phyloP scores from a whole-genome alignment of 208 protist genomes.

The Crithidia mellificae region DNA sequence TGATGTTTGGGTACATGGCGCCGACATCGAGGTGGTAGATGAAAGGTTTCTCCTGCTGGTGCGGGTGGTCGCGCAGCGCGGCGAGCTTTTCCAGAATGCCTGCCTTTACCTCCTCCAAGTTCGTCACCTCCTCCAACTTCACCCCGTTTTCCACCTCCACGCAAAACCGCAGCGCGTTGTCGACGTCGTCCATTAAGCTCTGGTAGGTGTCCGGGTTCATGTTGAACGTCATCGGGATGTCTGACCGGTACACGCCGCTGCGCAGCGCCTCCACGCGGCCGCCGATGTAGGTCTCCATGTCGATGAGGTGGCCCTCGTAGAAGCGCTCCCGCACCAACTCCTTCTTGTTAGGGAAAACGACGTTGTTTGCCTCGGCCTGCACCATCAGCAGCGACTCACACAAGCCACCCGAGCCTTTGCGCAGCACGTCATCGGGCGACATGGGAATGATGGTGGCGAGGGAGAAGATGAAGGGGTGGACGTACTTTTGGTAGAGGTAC shows the following conservation, averaged over 20 bases:
- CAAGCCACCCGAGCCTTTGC: conserved; percentile 98
- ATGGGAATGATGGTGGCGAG: conserved; percentile 99
- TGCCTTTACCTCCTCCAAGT: conserved; percentile 90
- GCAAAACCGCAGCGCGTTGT: conserved; percentile 91
- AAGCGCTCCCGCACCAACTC: conserved; percentile 87
- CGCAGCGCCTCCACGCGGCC: conserved; percentile 95
- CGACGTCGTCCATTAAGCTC: conserved; percentile 94
- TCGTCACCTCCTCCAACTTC: conserved; percentile 91
- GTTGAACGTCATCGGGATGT: conserved; percentile 96
- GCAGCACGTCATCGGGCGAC: conserved; percentile 98
- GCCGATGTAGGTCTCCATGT: conserved; percentile 99
- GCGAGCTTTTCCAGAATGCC: conserved; percentile 81
- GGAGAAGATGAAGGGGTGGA: conserved; percentile 99
- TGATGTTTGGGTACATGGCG: conserved; percentile 99
- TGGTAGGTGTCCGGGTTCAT: conserved; percentile 93
- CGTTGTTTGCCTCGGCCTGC: conserved; percentile 96
- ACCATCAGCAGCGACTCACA: conserved; percentile 99
- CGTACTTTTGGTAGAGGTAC: conserved; percentile 99
- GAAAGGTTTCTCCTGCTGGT: conserved; percentile 86
- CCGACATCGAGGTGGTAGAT: conserved; percentile 99
- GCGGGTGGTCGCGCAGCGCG: conserved; percentile 87
- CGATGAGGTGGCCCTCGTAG: conserved; percentile 98
- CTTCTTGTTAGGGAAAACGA: conserved; percentile 99
- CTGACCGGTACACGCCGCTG: conserved; percentile 97
- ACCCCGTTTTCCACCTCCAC: conserved; percentile 89